A percentile compares a stretch with the other conserved stretches of the same genome.
Evolutionary conservation across 768 basidiomycete species (phyloP).

Genomic region (Dioszegia hungarica): DNA sequence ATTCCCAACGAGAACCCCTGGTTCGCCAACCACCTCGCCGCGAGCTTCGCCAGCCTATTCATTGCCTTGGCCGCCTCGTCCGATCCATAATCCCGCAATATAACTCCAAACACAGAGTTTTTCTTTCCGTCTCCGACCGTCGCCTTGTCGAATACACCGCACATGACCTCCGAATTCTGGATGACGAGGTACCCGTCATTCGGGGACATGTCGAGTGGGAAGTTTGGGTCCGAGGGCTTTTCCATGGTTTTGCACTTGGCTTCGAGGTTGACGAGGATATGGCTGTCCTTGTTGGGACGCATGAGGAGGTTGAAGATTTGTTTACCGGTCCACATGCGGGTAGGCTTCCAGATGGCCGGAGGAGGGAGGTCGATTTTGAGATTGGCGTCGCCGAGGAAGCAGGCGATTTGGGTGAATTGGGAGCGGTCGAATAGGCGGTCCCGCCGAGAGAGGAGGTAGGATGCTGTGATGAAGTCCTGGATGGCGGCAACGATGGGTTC

Average conservation of each 20-base stretch:
- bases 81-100: conserved; percentile 91
- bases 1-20: conserved; percentile 97
- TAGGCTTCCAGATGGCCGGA: conserved; percentile 88
- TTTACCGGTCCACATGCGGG: conserved; percentile 93
- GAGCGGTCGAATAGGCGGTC: conserved; percentile 89
- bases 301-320: conserved; percentile 97
- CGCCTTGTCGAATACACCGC: conserved; percentile 97
- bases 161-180: conserved; percentile 98
- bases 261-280: conserved; percentile 89
- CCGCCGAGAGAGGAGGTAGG: conserved; percentile 86
- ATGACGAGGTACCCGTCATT: conserved; percentile 98
- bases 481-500: conserved; percentile 99
- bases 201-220: conserved; percentile 73
- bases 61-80: conserved; percentile 91
- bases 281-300: conserved; percentile 78
- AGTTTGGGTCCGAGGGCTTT: conserved; percentile 50
- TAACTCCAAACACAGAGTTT: conserved; percentile 97
- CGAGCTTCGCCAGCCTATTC: conserved; percentile 92
- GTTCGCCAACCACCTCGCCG: conserved; percentile 91
- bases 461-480: conserved; percentile 99
- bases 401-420: conserved; percentile 94
- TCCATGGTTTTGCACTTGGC: conserved; percentile 77
- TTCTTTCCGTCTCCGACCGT: conserved; percentile 98
- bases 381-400: conserved; percentile 85
- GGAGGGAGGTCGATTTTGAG: conserved; percentile 92